These are phyloP conservation scores for Antrodiella citrinella DNA, from an alignment of 768 basidiomycete genomes.

Conservation along the genomic window DNA sequence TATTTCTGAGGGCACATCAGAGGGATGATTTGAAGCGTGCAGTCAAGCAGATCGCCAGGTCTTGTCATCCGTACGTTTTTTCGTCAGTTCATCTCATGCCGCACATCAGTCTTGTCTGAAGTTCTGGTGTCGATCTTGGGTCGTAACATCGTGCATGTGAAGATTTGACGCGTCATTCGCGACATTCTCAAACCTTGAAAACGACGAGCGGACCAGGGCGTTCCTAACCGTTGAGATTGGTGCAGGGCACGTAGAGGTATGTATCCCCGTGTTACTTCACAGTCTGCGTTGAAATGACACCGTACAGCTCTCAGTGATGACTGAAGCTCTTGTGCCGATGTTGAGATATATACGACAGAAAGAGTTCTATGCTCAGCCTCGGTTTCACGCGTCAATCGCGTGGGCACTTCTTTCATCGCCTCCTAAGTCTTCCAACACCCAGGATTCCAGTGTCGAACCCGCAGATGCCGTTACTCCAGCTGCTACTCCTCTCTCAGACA, in stretches of 20 bases:
- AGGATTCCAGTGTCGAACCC: background rate
- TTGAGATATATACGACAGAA: constrained; percentile 61
- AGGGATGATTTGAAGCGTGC: constrained; percentile 61
- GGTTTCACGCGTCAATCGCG: constrained; percentile 84
- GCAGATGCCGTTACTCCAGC: too few relatives aligned
- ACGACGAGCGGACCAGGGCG: constrained; percentile 74
- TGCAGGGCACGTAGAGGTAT: constrained; percentile 73
- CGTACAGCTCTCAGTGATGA: constrained; percentile 54
- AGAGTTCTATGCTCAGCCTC: constrained; percentile 70
- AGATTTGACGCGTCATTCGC: constrained; percentile 75
- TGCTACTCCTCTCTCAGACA: background rate
- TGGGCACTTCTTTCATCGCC: constrained; percentile 63
- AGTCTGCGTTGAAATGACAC: background rate
- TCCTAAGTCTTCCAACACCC: constrained; percentile 1
- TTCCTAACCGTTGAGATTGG: constrained; percentile 81
- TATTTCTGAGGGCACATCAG: constrained; percentile 75
- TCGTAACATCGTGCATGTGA: too few relatives aligned
- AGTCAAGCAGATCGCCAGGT: constrained; percentile 44
- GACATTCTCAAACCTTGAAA: constrained; percentile 57
- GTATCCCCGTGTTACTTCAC: constrained; percentile 8
- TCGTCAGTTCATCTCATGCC: background rate
- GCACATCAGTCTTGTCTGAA: constrained; percentile 1
- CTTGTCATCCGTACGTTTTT: constrained; percentile 36
- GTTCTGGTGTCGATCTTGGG: too few relatives aligned
- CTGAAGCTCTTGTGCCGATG: constrained; percentile 47